Conservation (phyloP, 2,329 filamentous ascomycete species). For the Alternaria brassicicola region DNA sequence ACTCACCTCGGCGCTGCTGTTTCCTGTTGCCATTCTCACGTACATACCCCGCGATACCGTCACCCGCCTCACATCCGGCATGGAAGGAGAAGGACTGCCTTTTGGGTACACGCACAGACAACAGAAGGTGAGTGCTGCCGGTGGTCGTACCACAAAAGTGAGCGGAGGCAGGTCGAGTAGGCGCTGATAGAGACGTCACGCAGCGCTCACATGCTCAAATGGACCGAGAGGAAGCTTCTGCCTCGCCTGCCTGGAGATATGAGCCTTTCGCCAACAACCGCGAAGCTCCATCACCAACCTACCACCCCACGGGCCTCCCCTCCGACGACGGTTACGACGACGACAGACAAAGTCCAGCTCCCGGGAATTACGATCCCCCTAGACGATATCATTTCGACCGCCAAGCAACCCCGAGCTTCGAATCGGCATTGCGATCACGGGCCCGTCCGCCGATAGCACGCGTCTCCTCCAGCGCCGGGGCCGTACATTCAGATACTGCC, state of each 20-base stretch:
- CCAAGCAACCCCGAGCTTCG: neutral
- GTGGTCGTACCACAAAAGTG: conserved; percentile 2
- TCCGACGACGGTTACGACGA: conserved; percentile 4
- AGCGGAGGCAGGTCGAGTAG: conserved; percentile 3
- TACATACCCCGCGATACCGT: neutral
- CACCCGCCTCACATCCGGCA: conserved; percentile 5
- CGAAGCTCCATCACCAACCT: conserved; percentile 1
- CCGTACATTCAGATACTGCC: neutral
- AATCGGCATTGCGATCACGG: conserved; percentile 4
- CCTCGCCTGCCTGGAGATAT: conserved; percentile 35
- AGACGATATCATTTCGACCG: conserved; percentile 4
- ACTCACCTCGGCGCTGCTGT: conserved; percentile 1
- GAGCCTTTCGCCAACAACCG: conserved; percentile 5
- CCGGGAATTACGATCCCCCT: neutral
- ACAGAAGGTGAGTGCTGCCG: conserved; percentile 40
- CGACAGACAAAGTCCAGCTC: neutral
- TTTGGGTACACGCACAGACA: conserved; percentile 43
- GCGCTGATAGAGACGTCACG: conserved; percentile 18
- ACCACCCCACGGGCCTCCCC: conserved; percentile 2
- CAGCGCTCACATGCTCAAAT: conserved; percentile 47
- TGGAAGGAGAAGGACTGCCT: conserved; percentile 40
- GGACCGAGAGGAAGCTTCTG: conserved; percentile 35
- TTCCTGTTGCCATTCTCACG: neutral
- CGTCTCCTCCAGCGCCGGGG: conserved; percentile 7
- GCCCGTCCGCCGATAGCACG: conserved; percentile 2